Base-by-base conservation (phyloP, 495 filamentous ascomycete genomes). In the Lophiostoma macrostomum region DNA sequence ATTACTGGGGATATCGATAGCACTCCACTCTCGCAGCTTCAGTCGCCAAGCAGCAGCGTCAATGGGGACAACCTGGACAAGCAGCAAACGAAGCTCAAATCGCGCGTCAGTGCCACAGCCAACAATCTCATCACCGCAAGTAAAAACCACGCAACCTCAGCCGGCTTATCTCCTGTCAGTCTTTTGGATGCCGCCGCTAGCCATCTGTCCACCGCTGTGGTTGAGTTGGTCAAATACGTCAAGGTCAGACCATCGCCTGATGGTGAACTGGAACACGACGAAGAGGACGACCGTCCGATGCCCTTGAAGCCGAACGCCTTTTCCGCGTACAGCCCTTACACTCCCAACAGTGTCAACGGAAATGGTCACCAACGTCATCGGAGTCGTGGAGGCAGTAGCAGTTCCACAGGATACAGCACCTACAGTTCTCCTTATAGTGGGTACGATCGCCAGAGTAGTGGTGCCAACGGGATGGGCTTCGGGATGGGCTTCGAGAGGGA, bases 51-150 rank as follows among this genome's bases (percentile, higher is more conserved):
- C 20, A 55, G 58, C 10, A 62, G 23, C 69, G 58, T 66, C 22
- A 65, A 69, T 20, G 75, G 58, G 44, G 78, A 67, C 50, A 75
- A 66, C 64, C 55, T 65, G n/a, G 71, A 76, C 47, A 74, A 80
- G 53, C 77, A 57, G 38, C 57, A 80, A 40, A 64, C 72, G 20
- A 94, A 86, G 69, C 76, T 90, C 36, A 91, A 88, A 62, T 76
- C 79, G 2, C 80, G 84, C 7, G 84, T 96, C 11, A 91, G 88
- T 19, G 87, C 85, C 4, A 95, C 93, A 11, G 88, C 93, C 23
- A 98, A 97, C 75, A 95, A 95, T 60, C 72, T 97, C 50, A 95
- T 96, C 56, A 97, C 90, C 12, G 90, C 91, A 3, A 84, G 86
- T 18, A 95, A 91, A 73, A 95, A 94, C 62, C 95, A 91, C 67